Base-by-base conservation (phyloP, 306 rosid genomes). In the Comarum palustre region DNA sequence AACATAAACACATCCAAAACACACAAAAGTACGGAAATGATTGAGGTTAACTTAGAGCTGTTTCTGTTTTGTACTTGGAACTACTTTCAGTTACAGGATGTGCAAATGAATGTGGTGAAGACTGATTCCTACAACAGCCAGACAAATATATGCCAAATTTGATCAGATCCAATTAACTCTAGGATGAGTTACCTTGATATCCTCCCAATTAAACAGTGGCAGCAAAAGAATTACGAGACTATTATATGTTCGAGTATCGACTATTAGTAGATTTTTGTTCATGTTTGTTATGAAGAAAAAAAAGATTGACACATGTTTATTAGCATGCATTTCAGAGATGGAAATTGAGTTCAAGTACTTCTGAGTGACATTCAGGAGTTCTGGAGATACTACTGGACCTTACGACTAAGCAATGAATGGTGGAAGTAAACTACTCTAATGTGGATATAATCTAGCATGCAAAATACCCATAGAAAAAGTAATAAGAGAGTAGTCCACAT, bases 401-500 rank as follows among this genome's bases (percentile, higher is more conserved):
- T 25, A 25, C 8, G 62, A 57, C 36, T 24, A 24, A 57, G 62
- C 34, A 57, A n/a, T 25, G 34, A 5, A 27, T 25, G 62, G 62
- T 52, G 27, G 58, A 52, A 20, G 58, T 52, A 52, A 20, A 52
- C 13, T 52, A 20, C 27, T n/a, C 58, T 20, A 20, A n/a, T n/a
- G 83, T 68, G 86, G 55, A 47, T 20, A 41, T 65, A 31, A 73
- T 50, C 7, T 52, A 10, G 16, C 29, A 38, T 19, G 48, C 32
- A 64, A 64, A 64, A 22, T 38, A n/a, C 47, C 50, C 39, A 64
- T 6, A 19, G 46, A 32, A 16, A 19, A 62, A 34, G 45, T 32
- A 16, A 9, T 27, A 59, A 34, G 7, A 15, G 34, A 2, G 13
- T 19, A 22, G 17, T 27, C 59, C 36, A 12, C 9, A 58, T 4